These are phyloP conservation scores for Penicillium sp. DNA, from an alignment of 2,329 filamentous ascomycete species.

Conservation along the genomic window DNA sequence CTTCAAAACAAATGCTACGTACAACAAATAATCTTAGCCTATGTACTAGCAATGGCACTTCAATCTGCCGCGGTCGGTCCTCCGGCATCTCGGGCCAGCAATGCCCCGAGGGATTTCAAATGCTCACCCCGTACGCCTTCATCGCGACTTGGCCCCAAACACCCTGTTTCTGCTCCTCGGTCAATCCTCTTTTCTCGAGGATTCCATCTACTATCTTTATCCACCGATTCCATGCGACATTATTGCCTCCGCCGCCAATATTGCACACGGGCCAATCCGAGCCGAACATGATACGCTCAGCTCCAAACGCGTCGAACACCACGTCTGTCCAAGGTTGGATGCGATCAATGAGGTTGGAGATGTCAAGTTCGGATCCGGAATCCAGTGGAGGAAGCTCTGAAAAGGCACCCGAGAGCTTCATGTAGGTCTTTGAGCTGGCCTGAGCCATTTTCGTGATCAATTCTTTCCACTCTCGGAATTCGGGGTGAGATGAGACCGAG, in stretches of 20 bases:
- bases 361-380: conserved; percentile 25
- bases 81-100: conserved; percentile 37
- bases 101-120: conserved; percentile 39
- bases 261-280: conserved; percentile 95
- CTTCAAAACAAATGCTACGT: neutral
- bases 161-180: conserved; percentile 65
- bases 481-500: conserved; percentile 51
- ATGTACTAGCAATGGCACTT: neutral
- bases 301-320: conserved; percentile 74
- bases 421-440: conserved; percentile 68
- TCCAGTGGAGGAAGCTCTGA: conserved; percentile 70
- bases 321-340: conserved; percentile 74
- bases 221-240: conserved; percentile 77
- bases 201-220: conserved; percentile 70
- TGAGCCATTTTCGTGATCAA: conserved; percentile 71
- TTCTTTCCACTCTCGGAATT: conserved; percentile 72
- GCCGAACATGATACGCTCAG: conserved; percentile 81
- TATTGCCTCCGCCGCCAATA: conserved; percentile 62
- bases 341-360: conserved; percentile 57
- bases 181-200: conserved; percentile 59
- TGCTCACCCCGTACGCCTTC: conserved; percentile 65
- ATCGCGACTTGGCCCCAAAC: conserved; percentile 77
- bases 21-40: too few species aligned
- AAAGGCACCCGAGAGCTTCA: conserved; percentile 90
- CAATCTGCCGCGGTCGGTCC: neutral